Evolutionary conservation across 768 basidiomycete species (phyloP), one percentile per base, ranked within the genome.

Genomic region (Pulveroboletus sp.): DNA sequence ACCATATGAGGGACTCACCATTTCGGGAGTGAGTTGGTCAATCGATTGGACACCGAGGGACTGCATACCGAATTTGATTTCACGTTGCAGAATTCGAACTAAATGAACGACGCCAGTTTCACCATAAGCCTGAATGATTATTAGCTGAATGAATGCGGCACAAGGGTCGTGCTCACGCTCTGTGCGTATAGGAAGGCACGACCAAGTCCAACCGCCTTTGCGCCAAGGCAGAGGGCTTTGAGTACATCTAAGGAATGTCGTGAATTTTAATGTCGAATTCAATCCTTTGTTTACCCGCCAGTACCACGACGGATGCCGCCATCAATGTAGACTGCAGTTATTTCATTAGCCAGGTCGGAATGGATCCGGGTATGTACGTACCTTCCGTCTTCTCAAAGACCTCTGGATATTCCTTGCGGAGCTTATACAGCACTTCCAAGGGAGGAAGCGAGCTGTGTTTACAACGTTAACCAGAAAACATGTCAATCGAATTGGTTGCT

Each of bases 181-280:
- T 89, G 85, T 2, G 86, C 91, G 60, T 88, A 95, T 11, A 96
- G 74, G 74, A 93, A 89, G 13, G 87, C 77, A 13, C 93, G 75
- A 2, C 93, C 93, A 27, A 96, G 70, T 5, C 93, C 93, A 16
- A 93, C 89, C 8, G 86, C 89, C 54, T 70, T 84, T 4, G 93
- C 93, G 10, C 93, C 93, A 8, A 96, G 74, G 62, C 91, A 94
- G 10, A 95, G 70, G 0, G 93, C 93, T 67, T 95, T 96, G 41
- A 96, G 70, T 14, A 93, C 83, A 69, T 94, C 93, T 77, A 50
- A 19, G 30, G 49, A 19, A 26, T 7, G 26, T 2, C 34, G 8
- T 51, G 17, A 44, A 41, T 41, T 27, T 27, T 38, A 39, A 14
- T 10, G 5, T 2, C 14, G 12, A 43, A 29, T 39, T 14, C 31